Conservation (phyloP, 139 green algal genomes). For the Axilococcus clingmanii region DNA sequence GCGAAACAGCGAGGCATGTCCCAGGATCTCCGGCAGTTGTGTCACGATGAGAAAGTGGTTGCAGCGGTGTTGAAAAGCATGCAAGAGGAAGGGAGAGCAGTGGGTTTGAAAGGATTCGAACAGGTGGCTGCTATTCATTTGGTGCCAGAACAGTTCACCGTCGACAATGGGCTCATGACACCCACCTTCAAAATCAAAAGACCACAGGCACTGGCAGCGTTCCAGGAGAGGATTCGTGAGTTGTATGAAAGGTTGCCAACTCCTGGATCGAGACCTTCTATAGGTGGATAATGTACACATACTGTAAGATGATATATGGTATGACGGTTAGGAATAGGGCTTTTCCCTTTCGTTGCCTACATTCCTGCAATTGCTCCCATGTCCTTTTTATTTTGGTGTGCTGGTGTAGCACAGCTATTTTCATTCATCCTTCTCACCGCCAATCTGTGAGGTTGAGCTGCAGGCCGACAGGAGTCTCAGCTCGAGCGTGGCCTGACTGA, state of each 20-base stretch:
- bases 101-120: constrained; percentile 80
- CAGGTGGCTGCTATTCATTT: constrained; percentile 67
- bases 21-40: constrained; percentile 12
- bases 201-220: constrained; percentile 49
- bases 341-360: not conserved
- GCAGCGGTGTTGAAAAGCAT: constrained; percentile 62
- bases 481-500: too few species aligned
- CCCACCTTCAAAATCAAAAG: constrained; percentile 90
- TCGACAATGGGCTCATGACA: constrained; percentile 82
- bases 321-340: not conserved
- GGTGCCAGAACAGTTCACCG: constrained; percentile 66
- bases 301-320: not conserved
- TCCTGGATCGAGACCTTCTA: too few species aligned
- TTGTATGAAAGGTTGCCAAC: constrained; percentile 38
- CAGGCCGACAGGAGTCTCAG: too few species aligned
- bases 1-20: constrained; percentile 51
- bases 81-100: constrained; percentile 64
- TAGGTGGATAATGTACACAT: constrained; percentile 1
- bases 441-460: too few species aligned
- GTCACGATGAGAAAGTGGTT: constrained; percentile 29
- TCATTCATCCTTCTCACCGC: too few species aligned
- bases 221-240: constrained; percentile 32
- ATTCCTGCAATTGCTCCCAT: not conserved
- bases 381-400: too few species aligned
- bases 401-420: too few species aligned